Conservation (phyloP, 305 asterid species). For the Coffea humblotiana region DNA sequence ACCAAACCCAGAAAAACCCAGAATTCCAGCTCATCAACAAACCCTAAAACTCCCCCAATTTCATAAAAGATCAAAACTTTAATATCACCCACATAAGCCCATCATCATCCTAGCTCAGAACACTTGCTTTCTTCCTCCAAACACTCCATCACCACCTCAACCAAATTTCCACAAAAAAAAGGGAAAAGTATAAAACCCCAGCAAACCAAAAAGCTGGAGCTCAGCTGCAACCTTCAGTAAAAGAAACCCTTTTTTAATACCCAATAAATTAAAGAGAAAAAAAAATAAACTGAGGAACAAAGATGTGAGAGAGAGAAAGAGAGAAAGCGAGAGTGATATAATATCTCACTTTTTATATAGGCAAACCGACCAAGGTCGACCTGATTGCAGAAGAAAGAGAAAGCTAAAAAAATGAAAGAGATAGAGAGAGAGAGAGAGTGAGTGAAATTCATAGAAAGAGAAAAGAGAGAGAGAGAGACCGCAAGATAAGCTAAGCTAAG, state of each 20-base stretch:
- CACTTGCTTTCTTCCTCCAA: conserved; percentile 23
- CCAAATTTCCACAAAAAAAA: not conserved
- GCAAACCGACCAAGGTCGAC: conserved; percentile 93
- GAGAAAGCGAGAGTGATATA: conserved; percentile 25
- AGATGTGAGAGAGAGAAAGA: conserved; percentile 26
- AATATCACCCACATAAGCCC: conserved; percentile 18
- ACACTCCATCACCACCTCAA: conserved; percentile 35
- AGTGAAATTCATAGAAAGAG: conserved; percentile 5
- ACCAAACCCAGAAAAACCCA: conserved; percentile 13
- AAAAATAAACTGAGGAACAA: not conserved
- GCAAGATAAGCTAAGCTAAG: not conserved
- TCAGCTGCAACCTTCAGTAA: conserved; percentile 27
- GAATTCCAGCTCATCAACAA: conserved; percentile 16
- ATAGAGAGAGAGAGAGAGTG: conserved; percentile 13
- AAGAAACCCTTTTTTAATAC: conserved; percentile 19
- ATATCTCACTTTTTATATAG: conserved; percentile 52
- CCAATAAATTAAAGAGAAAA: conserved; percentile 6
- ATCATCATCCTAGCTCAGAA: conserved; percentile 29
- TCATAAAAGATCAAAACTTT: not conserved
- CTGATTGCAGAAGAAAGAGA: conserved; percentile 76
- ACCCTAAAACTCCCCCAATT: conserved; percentile 21
- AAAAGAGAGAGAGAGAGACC: conserved; percentile 7
- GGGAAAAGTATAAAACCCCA: not conserved
- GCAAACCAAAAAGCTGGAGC: conserved; percentile 23
- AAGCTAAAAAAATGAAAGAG: conserved; percentile 16